These are phyloP conservation scores for Phytophthora megakarya DNA, from an alignment of 352 stramenopile genomes.

Conservation along the genomic window DNA sequence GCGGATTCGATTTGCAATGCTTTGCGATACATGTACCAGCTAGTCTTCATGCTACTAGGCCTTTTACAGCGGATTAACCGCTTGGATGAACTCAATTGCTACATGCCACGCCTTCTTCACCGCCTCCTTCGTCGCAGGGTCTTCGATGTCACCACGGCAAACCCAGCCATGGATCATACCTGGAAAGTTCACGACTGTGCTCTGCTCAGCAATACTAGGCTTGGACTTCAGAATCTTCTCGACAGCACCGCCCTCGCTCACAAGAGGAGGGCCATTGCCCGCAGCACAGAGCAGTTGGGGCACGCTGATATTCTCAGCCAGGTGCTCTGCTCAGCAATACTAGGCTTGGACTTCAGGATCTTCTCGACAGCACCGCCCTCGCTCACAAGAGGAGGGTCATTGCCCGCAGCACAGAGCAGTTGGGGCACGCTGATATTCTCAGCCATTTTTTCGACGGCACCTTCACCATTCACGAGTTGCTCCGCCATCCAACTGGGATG, in stretches of 20 bases:
- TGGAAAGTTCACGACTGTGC: slow-evolving; percentile 44
- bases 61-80: slow-evolving; percentile 29
- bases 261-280: slow-evolving; percentile 39
- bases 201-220: slow-evolving; percentile 13
- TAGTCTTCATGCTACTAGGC: too few species aligned
- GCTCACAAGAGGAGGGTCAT: slow-evolving; percentile 39
- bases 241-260: slow-evolving; percentile 33
- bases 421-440: slow-evolving; percentile 40
- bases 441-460: slow-evolving; percentile 32
- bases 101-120: slow-evolving; percentile 57
- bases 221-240: slow-evolving; percentile 38
- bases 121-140: slow-evolving; percentile 36
- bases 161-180: slow-evolving; percentile 62
- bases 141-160: slow-evolving; percentile 50
- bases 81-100: slow-evolving; percentile 54
- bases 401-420: slow-evolving; percentile 38
- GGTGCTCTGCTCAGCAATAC: too few species aligned
- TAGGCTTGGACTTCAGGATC: slow-evolving; percentile 30
- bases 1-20: too few species aligned
- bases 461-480: slow-evolving; percentile 29
- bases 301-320: slow-evolving; percentile 32
- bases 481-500: slow-evolving; percentile 44
- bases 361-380: slow-evolving; percentile 34
- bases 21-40: too few species aligned
- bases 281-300: slow-evolving; percentile 42